Percentiles rank a stretch among this genome's conserved stretches.
Conservation (phyloP, 805 yeast genomes). For the Vanderwaltozyma verrucispora region DNA sequence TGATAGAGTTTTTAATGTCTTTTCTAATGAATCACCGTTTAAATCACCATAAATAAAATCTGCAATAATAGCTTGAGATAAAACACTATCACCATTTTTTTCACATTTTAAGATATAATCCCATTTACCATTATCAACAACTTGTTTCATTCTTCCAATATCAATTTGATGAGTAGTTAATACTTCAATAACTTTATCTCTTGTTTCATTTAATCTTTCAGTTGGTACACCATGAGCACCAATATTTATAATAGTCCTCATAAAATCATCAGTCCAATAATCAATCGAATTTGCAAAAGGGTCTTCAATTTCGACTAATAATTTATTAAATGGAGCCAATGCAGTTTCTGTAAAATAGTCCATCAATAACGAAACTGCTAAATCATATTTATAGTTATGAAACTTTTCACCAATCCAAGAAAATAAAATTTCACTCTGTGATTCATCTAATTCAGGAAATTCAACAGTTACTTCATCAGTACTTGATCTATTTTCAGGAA, state of each 20-base stretch:
- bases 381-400: slow-evolving; percentile 38
- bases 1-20: slow-evolving; percentile 42
- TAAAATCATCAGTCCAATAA: slow-evolving; percentile 64
- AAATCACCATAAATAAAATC: slow-evolving; percentile 73
- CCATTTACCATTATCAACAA: slow-evolving; percentile 54
- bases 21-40: slow-evolving; percentile 47
- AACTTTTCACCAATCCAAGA: slow-evolving; percentile 77
- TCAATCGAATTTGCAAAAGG: slow-evolving; percentile 70
- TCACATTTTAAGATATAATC: slow-evolving; percentile 53
- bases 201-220: slow-evolving; percentile 45
- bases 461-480: slow-evolving; percentile 42
- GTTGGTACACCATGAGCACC: slow-evolving; percentile 69
- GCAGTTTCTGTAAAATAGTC: slow-evolving; percentile 70
- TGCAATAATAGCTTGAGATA: slow-evolving; percentile 57
- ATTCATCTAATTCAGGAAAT: slow-evolving; percentile 86
- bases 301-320: slow-evolving; percentile 68
- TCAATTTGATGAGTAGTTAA: slow-evolving; percentile 55
- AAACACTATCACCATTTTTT: slow-evolving; percentile 42
- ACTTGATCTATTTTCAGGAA: slow-evolving; percentile 36
- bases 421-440: slow-evolving; percentile 62
- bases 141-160: slow-evolving; percentile 51
- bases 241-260: slow-evolving; percentile 46
- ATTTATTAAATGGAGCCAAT: slow-evolving; percentile 59
- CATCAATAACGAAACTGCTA: slow-evolving; percentile 64
- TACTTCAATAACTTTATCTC: slow-evolving; percentile 38